Base-by-base conservation (phyloP, 495 filamentous ascomycete genomes). In the Talaromyces wortmannii region DNA sequence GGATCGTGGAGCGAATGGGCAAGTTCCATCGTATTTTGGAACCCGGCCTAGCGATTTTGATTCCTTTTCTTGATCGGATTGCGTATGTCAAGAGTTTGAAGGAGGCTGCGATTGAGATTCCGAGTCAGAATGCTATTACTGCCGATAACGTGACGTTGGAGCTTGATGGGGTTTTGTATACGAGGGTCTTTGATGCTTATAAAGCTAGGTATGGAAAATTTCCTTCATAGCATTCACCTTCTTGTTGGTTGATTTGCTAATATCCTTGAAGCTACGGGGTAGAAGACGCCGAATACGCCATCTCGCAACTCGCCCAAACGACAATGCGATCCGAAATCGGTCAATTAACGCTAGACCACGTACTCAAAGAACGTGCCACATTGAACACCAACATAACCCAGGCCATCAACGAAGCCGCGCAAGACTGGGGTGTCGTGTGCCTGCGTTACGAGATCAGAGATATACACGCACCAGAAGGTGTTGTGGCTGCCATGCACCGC, bases 1-100 rank as follows among this genome's bases (percentile, higher is more conserved):
- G 95, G 95, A 91, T 98, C 56, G 94, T 98, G 42, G 95, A 98
- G 75, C 90, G 94, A 58, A 98, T 98, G 94, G 94, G 94, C 48
- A 92, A 91, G 67, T 98, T 94, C 77, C 83, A 90, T 72, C 80
- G 90, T 23, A 97, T 97, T 59, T 72, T 98, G 49, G 80, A 96
- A 58, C 94, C 94, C 0, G 94, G 94, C 53, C 74, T 98, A 42
- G 91, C 95, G 6, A 82, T 98, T 60, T 73, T 98, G 58, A 78
- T 94, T 31, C 94, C 94, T 0, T 89, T 98, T 61, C 60, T 98
- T 66, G 94, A 98, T 67, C 90, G 92, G 48, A 97, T 98, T 66
- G 87, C 94, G 58, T 98, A 98, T 67, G 95, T 98, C 55, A 97
- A 95, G 79, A 92, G 86, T 59, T 76, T 98, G 70, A 98, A 98